Evolutionary conservation across 345 rosid genomes (phyloP), one percentile per base, ranked within the genome.

Genomic region (Salix udensis): DNA sequence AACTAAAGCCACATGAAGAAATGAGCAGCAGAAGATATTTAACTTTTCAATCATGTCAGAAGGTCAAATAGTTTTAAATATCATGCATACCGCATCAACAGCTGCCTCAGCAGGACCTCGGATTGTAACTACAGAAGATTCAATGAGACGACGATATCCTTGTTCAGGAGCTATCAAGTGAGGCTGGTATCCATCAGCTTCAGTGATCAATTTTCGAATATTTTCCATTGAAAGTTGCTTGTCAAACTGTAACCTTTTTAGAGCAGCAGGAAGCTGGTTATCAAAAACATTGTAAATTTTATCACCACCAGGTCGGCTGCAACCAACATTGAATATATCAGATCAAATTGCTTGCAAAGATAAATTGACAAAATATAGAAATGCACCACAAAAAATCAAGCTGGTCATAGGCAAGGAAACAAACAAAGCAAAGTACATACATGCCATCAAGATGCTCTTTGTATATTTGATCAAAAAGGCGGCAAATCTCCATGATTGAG

Each of bases 141-240:
- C 99, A 46, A 96, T 96, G 83, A 96, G 91, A 68, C 99, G 98
- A 46, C 99, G 97, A 79, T 96, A 96, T 60, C 99, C 99, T 84
- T 96, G 99, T 74, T 96, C 99, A 36, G 99, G 99, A 86, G 99
- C 99, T 80, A 96, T 94, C 81, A 96, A 82, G 82, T 96, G 99
- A 66, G 99, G 99, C 76, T 96, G 99, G 84, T 96, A 96, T 68
- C 99, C 99, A 85, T 96, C 99, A 67, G 99, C 99, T 88, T 96
- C 99, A 64, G 99, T 92, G 70, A 96, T 95, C 79, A 96, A 89
- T 88, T 94, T 96, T 53, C 92, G 91, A 66, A 96, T 91, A 81
- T 96, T 94, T 83, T 96, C 98, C 99, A 96, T 96, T 4, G 99
- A 83, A 26, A 96, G 93, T 82, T 96, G 99, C 86, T 88, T 96